Conservation (phyloP, 1,139 yeast species). For the Diutina neorugosa region DNA sequence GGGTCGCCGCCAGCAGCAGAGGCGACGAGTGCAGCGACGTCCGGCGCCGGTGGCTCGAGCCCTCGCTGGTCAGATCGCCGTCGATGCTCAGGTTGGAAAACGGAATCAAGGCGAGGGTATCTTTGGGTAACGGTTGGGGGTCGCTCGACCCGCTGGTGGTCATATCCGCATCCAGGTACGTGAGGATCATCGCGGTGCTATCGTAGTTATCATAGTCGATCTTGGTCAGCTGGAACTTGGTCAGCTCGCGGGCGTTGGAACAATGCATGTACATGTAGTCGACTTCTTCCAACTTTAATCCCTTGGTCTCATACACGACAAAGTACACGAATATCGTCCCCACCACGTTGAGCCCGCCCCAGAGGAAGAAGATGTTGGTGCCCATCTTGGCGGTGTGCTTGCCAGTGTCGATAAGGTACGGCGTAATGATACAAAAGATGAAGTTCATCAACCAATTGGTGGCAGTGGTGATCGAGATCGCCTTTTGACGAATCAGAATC, state of each 20-base stretch:
- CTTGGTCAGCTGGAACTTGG: constrained; percentile 26
- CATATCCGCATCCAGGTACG: constrained; percentile 5
- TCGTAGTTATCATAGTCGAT: constrained; percentile 15
- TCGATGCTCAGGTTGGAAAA: background rate
- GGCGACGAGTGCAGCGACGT: background rate
- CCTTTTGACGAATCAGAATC: constrained; percentile 10
- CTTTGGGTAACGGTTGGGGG: constrained; percentile 6
- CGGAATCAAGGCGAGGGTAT: background rate
- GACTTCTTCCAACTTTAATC: constrained; percentile 11
- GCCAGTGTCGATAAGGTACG: constrained; percentile 11
- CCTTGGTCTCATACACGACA: constrained; percentile 11
- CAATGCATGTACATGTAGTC: constrained; percentile 25
- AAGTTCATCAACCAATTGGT: constrained; percentile 12
- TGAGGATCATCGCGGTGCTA: background rate
- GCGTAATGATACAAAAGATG: constrained; percentile 11
- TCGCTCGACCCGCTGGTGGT: background rate
- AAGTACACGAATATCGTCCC: constrained; percentile 11
- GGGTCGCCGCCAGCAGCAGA: background rate
- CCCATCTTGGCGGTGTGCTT: constrained; percentile 11
- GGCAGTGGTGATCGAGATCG: constrained; percentile 10
- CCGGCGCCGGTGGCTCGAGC: background rate
- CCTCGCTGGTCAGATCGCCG: constrained; percentile 3
- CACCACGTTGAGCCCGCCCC: constrained; percentile 10
- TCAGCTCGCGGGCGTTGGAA: constrained; percentile 30
- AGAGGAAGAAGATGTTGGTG: constrained; percentile 10